Evolutionary conservation across 768 basidiomycete genomes (phyloP), one percentile per base, ranked within the genome.

Genomic region (Kwoniella pini): DNA sequence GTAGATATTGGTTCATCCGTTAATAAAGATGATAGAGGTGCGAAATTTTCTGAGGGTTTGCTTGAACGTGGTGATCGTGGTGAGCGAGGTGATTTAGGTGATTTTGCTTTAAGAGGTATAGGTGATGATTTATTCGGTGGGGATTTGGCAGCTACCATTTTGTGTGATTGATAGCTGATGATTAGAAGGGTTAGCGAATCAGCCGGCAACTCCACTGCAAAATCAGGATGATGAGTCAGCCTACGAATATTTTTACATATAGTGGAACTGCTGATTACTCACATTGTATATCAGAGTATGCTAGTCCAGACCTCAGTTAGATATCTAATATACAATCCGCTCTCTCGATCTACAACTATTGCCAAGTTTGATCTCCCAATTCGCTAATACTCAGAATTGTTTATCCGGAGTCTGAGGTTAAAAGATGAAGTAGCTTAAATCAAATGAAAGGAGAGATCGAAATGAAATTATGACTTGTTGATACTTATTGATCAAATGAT

Each of bases 1-100:
- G 46, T 45, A 3, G 50, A 52, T 38, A 60, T 60, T 17, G 58
- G 49, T 52, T 60, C 58, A 6, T 61, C 59, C 11, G 53, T 39
- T 4, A 61, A 21, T 17, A 61, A 26, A 2, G 59, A 61, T 28
- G 59, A 61, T 6, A 61, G 26, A 3, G 59, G 59, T 19, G 52
- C 38, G 39, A 46, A 61, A 12, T 42, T 21, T 28, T 61, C 59
- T 6, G 36, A 21, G 7, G 50, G 50, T 44, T 36, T 52, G 9
- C 50, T 12, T 7, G 26, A 43, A 12, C 49, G 50, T 6, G 57
- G 46, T 48, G 56, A 57, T 36, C 36, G 17, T 2, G 56, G 56
- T 26, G 57, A 51, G 10, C 57, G 57, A 7, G 57, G 56, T 48
- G 56, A 57, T 21, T 54, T 54, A n/a, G 39, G 53, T 42, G 36